A percentile compares a stretch with the other conserved stretches of the same genome.
These are phyloP conservation scores for Nothomitra cinnamomea DNA, from an alignment of 2,329 filamentous ascomycete species.

Conservation along the genomic window DNA sequence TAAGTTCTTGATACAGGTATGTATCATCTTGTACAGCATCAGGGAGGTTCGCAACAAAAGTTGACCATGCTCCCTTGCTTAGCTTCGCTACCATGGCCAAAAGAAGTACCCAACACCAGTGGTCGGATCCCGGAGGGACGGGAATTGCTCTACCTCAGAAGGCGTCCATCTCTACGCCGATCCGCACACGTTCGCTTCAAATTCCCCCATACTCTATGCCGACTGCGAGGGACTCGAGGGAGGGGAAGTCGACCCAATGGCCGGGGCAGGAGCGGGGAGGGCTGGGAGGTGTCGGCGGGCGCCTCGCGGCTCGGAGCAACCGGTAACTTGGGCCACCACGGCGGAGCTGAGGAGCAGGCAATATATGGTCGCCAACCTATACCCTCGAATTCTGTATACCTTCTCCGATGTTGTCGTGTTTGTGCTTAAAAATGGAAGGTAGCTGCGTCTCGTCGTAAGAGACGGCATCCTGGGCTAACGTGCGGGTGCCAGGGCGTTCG, in stretches of 20 bases:
- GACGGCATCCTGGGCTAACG: background rate
- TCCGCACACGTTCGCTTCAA: constrained; percentile 23
- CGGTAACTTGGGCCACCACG: constrained; percentile 17
- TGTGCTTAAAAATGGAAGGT: constrained; percentile 23
- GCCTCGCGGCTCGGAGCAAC: constrained; percentile 4
- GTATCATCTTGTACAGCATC: too few relatives aligned
- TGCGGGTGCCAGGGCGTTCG: constrained; percentile 20
- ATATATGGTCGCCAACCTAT: constrained; percentile 23
- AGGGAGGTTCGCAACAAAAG: background rate
- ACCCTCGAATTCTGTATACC: constrained; percentile 25
- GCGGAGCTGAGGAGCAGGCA: constrained; percentile 18
- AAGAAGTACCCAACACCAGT: constrained; percentile 22
- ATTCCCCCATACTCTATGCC: constrained; percentile 29
- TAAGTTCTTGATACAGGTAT: constrained; percentile 28
- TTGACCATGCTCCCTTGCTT: background rate
- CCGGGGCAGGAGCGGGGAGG: background rate
- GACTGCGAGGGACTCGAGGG: constrained; percentile 37
- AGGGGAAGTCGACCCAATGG: constrained; percentile 26
- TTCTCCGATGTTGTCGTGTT: constrained; percentile 29
- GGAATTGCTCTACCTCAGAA: constrained; percentile 28
- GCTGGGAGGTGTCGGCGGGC: background rate
- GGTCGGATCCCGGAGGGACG: constrained; percentile 24
- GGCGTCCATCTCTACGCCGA: constrained; percentile 36
- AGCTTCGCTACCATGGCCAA: background rate
- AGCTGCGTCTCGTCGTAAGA: constrained; percentile 1